Evolutionary conservation across 371 early-diverging fungal species (phyloP), one percentile per base, ranked within the genome.

Genomic region (Blastocladiella emersonii): DNA sequence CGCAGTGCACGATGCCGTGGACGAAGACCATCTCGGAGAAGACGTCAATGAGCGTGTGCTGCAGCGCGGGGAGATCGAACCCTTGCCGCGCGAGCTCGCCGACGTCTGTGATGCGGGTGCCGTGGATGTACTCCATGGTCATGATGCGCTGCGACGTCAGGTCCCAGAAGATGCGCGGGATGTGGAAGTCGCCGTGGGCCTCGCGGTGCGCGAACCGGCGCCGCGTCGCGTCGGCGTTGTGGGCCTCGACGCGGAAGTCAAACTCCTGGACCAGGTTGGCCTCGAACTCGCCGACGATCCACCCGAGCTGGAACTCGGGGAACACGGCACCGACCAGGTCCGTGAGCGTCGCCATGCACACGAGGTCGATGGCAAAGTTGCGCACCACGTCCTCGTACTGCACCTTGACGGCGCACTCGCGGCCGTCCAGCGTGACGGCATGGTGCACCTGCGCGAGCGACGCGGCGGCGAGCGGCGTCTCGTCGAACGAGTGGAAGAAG

Each of bases 81-180:
- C 36, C 36, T 17, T 36, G 10, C 13, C 32, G 34, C 34, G 8
- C 12, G 4, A 53, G 23, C 55, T 36, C 55, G 3, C 32, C 44
- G 7, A 68, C 32, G 32, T 66, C 51, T 32, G 62, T 65, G 30
- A 68, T 36, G 39, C 72, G 71, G 49, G 73, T 63, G 32, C 78
- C 78, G 6, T 76, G 61, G 25, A 76, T 74, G 53, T 66, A 81
- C 66, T 81, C 79, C 77, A 78, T 79, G 7, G 74, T 74, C 51
- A 81, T 45, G 27, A 81, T 70, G 55, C 74, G 68, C 65, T 70
- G 68, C 6, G 73, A 64, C 0, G 74, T 71, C 0, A 77, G 55
- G 21, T 76, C 72, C 74, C 76, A 74, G 63, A 69, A 72, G 3
- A 78, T 70, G 63, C 72, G 66, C 19, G 80, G 80, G 1, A 79